These are phyloP conservation scores for Erodium texanum DNA, from an alignment of 441 rosid species.

Conservation along the genomic window DNA sequence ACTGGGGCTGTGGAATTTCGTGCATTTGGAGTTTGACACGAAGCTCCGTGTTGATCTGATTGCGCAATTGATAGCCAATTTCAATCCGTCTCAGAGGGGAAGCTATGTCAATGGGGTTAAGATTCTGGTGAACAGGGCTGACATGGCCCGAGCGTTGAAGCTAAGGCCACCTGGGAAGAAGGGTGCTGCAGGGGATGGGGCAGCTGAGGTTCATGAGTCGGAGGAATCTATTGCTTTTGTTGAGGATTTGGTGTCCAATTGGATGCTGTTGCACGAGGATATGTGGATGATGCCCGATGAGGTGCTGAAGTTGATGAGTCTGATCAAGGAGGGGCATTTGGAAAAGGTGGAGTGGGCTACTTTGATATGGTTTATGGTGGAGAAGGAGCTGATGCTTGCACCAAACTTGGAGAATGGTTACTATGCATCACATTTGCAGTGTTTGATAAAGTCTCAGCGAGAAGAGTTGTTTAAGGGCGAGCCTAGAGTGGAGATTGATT, in stretches of 20 bases:
- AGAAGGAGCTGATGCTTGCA: conserved; percentile 51
- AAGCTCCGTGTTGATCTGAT: conserved; percentile 45
- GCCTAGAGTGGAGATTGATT: conserved; percentile 31
- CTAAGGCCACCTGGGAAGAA: conserved; percentile 36
- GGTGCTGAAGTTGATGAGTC: conserved; percentile 29
- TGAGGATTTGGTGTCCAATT: conserved; percentile 51
- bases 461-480: conserved; percentile 31
- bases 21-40: conserved; percentile 50
- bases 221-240: conserved; percentile 44
- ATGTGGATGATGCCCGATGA: conserved; percentile 66
- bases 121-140: conserved; percentile 55
- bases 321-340: conserved; percentile 49
- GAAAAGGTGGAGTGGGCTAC: conserved; percentile 76
- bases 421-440: conserved; percentile 80
- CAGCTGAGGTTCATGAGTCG: conserved; percentile 25
- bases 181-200: conserved; percentile 21
- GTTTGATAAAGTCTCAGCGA: conserved; percentile 48
- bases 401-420: conserved; percentile 50
- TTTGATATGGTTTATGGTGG: conserved; percentile 80
- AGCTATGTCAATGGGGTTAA: conserved; percentile 52
- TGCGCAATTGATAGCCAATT: conserved; percentile 51
- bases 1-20: conserved; percentile 77
- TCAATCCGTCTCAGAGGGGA: conserved; percentile 23
- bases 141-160: conserved; percentile 67
- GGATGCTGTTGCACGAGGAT: conserved; percentile 71